Evolutionary conservation across 2,329 filamentous ascomycete species (phyloP).

Genomic region (Trichoderma sp.): DNA sequence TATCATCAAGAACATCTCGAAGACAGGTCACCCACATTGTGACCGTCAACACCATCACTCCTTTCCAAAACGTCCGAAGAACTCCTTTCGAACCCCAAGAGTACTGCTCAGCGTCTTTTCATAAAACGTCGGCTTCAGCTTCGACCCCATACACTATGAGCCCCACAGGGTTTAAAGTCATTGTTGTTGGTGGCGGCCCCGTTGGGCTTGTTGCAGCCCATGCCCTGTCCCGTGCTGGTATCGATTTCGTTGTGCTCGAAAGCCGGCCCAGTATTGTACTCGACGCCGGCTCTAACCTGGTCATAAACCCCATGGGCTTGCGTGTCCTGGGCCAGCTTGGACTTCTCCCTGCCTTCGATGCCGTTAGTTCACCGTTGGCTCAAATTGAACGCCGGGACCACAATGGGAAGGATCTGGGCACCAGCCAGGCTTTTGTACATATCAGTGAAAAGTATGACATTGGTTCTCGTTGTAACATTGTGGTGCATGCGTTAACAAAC

Average conservation of each 20-base stretch:
- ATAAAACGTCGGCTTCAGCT: neutral
- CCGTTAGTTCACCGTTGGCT: neutral
- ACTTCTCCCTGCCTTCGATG: constrained; percentile 10
- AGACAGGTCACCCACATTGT: neutral
- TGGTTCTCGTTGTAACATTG: neutral
- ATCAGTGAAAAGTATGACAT: neutral
- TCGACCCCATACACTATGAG: neutral
- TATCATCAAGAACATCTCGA: neutral
- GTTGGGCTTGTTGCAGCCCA: constrained; percentile 35
- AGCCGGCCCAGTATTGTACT: neutral
- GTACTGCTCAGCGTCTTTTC: neutral
- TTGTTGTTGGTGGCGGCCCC: constrained; percentile 37
- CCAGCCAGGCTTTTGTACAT: neutral
- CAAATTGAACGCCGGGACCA: neutral
- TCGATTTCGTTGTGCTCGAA: constrained; percentile 37
- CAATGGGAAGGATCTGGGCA: neutral
- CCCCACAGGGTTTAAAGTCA: constrained; percentile 17
- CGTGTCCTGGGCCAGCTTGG: constrained; percentile 23
- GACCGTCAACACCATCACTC: neutral
- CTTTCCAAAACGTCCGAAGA: neutral
- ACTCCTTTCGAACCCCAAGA: neutral
- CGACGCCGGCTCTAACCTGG: neutral
- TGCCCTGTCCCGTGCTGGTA: constrained; percentile 33
- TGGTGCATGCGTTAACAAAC: neutral
- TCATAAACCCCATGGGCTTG: neutral